These are phyloP conservation scores for Candida tunisiensis DNA, from an alignment of 1,139 yeast genomes.

Conservation along the genomic window DNA sequence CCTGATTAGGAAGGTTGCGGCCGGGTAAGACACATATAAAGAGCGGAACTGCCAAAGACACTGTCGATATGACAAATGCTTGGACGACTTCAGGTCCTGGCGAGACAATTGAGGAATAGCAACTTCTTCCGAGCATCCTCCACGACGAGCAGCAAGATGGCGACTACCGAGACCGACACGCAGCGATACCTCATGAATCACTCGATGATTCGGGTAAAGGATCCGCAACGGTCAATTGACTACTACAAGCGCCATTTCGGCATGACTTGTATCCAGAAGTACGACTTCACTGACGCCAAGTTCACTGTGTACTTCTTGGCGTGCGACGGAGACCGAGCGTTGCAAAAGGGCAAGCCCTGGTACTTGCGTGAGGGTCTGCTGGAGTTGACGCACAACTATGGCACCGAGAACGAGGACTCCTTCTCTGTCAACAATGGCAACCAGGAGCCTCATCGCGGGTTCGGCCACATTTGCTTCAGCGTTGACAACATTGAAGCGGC, in stretches of 20 bases:
- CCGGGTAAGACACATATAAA: too few species aligned
- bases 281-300: constrained; percentile 36
- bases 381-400: constrained; percentile 73
- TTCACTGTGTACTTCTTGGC: constrained; percentile 58
- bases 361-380: constrained; percentile 60
- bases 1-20: too few species aligned
- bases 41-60: too few species aligned
- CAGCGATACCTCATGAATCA: constrained; percentile 18
- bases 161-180: too few species aligned
- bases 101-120: too few species aligned
- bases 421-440: constrained; percentile 68
- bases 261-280: constrained; percentile 38
- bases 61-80: too few species aligned
- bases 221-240: constrained; percentile 53
- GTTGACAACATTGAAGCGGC: constrained; percentile 61
- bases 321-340: constrained; percentile 27
- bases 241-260: constrained; percentile 71
- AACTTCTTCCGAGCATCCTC: too few species aligned
- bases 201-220: constrained; percentile 57
- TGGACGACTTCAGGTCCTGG: too few species aligned
- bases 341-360: constrained; percentile 30
- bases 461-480: constrained; percentile 83
- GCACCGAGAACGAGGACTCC: constrained; percentile 43
- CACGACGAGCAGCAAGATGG: too few species aligned
- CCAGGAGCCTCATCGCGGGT: constrained; percentile 69